Base-by-base conservation (phyloP, 257 asterid species). In the Scutellaria minor region DNA sequence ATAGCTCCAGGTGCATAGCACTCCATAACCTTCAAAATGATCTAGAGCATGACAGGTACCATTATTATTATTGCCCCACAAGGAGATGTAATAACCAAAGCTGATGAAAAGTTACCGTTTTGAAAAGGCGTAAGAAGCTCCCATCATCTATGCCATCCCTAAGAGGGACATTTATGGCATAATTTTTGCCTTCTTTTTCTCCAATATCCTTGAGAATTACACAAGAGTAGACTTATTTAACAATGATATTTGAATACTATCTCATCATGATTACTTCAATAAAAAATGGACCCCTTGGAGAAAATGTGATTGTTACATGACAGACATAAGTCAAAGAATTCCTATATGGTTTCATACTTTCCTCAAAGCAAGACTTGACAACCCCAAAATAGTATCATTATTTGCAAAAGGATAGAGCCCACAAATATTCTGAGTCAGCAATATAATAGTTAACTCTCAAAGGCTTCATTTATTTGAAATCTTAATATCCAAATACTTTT, bases 101-200 rank as follows among this genome's bases (percentile, higher is more conserved):
- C 46, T 57, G 69, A 65, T 2, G 61, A 46, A 60, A 75, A 72
- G 77, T 84, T 87, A 95, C 99, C 53, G 83, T 85, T 79, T 86
- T 89, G 84, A 95, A 95, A 80, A 95, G 96, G 52, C 96, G 87
- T 55, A 82, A 85, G 84, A 95, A 95, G 79, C 93, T 90, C 77
- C 82, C 83, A 52, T 95, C 99, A 69, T 95, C 98, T 75, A 95
- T 95, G 71, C 99, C 99, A 78, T 92, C 94, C 85, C 86, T 92
- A 47, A 95, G 90, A 73, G 99, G 98, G 48, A 95, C 99, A 85
- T 95, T 95, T 72, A 95, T 92, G 66, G 99, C 96, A 79, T 95
- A 95, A 78, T 70, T 77, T 83, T 89, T 95, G 60, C 99, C 98
- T 80, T 95, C 99, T 83, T 86, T 87, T 77, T 95, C 98, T 83